Conservation (phyloP, 176 grass and related monocot genomes). For the Juncus effusus region DNA sequence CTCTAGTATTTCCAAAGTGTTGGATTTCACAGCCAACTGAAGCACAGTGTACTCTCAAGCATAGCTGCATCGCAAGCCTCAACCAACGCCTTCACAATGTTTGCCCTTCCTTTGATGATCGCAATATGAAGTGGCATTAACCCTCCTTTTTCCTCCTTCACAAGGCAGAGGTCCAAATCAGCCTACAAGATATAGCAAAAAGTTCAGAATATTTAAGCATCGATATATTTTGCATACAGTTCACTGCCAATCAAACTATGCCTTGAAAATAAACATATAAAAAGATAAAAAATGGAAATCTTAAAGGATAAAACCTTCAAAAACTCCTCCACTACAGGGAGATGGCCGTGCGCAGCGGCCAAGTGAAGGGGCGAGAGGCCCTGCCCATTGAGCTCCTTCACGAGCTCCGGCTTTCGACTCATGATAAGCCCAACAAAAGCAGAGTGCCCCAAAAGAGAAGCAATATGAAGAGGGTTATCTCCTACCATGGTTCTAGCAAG, state of each 20-base stretch:
- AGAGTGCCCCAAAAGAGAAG: background rate
- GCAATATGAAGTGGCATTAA: constrained; percentile 12
- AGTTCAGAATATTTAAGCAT: too few relatives aligned
- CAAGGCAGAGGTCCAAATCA: background rate
- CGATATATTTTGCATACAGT: too few relatives aligned
- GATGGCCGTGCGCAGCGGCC: constrained; percentile 12
- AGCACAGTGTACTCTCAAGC: background rate
- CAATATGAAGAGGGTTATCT: constrained; percentile 30
- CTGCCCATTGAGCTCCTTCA: background rate
- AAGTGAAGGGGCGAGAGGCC: constrained; percentile 31
- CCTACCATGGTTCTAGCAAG: background rate
- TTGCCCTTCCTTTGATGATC: background rate
- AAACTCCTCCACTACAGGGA: constrained; percentile 4
- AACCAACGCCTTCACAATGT: background rate
- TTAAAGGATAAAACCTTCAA: constrained; percentile 11
- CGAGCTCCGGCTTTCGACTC: background rate
- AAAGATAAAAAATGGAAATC: background rate
- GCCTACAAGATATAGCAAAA: background rate
- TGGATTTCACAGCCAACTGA: constrained; percentile 21
- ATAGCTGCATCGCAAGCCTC: background rate
- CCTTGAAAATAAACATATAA: background rate
- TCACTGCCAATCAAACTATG: too few relatives aligned
- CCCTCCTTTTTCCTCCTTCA: background rate
- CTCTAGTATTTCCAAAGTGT: background rate
- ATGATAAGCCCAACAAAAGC: constrained; percentile 9